A percentile compares a stretch with the other conserved stretches of the same genome.
phyloP scores from a whole-genome alignment of 805 yeast species.

The Hanseniaspora clermontiae region DNA sequence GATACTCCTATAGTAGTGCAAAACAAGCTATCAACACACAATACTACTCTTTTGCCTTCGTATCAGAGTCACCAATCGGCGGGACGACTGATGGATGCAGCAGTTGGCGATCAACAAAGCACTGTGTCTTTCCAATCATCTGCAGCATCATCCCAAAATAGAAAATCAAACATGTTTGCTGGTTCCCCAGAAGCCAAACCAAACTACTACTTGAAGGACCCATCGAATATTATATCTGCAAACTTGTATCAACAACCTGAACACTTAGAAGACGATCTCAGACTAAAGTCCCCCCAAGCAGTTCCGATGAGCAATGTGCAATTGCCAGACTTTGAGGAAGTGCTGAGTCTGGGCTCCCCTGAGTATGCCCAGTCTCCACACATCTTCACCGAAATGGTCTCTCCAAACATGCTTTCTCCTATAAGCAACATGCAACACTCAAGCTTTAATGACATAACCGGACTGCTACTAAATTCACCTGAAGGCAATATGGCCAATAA shows the following conservation, averaged over 20 bases:
- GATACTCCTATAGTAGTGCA: slow-evolving; percentile 87
- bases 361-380: background rate
- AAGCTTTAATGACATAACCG: background rate
- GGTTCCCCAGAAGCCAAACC: background rate
- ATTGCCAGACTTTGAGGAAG: slow-evolving; percentile 11
- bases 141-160: background rate
- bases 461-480: slow-evolving; percentile 24
- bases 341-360: slow-evolving; percentile 5
- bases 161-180: background rate
- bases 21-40: slow-evolving; percentile 66
- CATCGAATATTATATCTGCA: slow-evolving; percentile 7
- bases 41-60: slow-evolving; percentile 64
- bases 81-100: background rate
- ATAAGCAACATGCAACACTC: background rate
- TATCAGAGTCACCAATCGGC: slow-evolving; percentile 32
- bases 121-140: background rate
- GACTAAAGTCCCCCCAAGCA: slow-evolving; percentile 11
- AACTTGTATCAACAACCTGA: slow-evolving; percentile 8
- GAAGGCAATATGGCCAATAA: slow-evolving; percentile 17
- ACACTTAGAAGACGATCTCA: slow-evolving; percentile 2
- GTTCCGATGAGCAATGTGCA: slow-evolving; percentile 2
- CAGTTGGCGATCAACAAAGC: slow-evolving; percentile 9
- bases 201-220: slow-evolving; percentile 4
- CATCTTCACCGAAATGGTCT: background rate
- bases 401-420: slow-evolving; percentile 3